A percentile compares a stretch with the other conserved stretches of the same genome.
Evolutionary conservation across 768 basidiomycete species (phyloP).

Genomic region (Suillus subluteus): DNA sequence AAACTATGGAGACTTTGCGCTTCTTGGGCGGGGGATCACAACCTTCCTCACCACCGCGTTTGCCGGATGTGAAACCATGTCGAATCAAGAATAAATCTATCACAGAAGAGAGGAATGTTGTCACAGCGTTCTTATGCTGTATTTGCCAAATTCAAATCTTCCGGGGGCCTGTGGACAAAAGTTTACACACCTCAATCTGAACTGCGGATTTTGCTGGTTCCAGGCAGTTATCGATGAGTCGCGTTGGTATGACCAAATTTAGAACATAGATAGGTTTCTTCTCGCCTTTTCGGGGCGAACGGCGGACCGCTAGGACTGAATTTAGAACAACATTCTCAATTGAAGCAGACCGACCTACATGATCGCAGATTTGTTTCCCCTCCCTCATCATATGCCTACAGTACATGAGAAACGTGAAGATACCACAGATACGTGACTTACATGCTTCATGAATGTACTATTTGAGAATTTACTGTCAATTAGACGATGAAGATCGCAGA

Average conservation of each 20-base stretch:
- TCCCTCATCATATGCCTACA: slow-evolving; percentile 72
- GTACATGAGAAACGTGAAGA: slow-evolving; percentile 10
- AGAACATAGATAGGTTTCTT: slow-evolving; percentile 85
- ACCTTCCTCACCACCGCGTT: slow-evolving; percentile 16
- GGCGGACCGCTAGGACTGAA: slow-evolving; percentile 50
- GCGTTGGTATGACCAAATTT: slow-evolving; percentile 67
- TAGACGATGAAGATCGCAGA: slow-evolving; percentile 66
- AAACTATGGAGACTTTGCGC: slow-evolving; percentile 39
- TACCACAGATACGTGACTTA: slow-evolving; percentile 34
- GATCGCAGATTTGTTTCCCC: slow-evolving; percentile 46
- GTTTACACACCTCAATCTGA: slow-evolving; percentile 61
- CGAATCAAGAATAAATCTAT: slow-evolving; percentile 65
- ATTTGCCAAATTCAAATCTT: slow-evolving; percentile 8
- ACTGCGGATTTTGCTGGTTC: slow-evolving; percentile 78
- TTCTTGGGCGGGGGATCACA: slow-evolving; percentile 50
- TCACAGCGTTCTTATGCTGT: slow-evolving; percentile 63
- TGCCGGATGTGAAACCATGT: slow-evolving; percentile 56
- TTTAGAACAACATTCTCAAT: slow-evolving; percentile 20
- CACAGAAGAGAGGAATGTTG: slow-evolving; percentile 57
- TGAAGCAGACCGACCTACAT: slow-evolving; percentile 18
- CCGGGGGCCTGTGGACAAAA: slow-evolving; percentile 16
- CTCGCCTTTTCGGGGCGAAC: slow-evolving; percentile 80
- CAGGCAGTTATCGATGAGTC: slow-evolving; percentile 73
- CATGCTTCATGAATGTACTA: slow-evolving; percentile 78
- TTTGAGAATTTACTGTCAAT: slow-evolving; percentile 68